Percentiles rank a stretch among this genome's conserved stretches.
Evolutionary conservation across 352 stramenopile species (phyloP).

Genomic region (Phytopythium kandeliae): DNA sequence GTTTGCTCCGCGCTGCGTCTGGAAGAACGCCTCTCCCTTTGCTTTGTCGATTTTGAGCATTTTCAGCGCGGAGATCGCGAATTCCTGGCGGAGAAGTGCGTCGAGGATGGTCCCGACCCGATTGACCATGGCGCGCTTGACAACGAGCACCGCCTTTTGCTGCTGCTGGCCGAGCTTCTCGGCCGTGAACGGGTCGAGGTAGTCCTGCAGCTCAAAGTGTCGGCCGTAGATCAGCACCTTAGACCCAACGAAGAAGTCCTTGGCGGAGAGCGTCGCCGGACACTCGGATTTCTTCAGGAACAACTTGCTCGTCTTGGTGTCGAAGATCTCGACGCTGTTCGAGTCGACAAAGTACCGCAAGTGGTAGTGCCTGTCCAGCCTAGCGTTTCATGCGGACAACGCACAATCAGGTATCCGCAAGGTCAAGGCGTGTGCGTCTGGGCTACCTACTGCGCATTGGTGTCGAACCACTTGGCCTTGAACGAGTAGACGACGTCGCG

Average conservation of each 20-base stretch:
- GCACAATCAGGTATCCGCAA: not conserved
- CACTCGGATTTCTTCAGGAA: slow-evolving; percentile 91
- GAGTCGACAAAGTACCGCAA: slow-evolving; percentile 77
- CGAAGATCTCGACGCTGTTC: slow-evolving; percentile 86
- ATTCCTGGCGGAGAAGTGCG: slow-evolving; percentile 60
- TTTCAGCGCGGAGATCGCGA: slow-evolving; percentile 73
- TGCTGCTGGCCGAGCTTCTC: slow-evolving; percentile 58
- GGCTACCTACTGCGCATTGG: slow-evolving; percentile 50
- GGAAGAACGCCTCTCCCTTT: slow-evolving; percentile 52
- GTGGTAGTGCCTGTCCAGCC: slow-evolving; percentile 71
- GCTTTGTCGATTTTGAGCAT: slow-evolving; percentile 45
- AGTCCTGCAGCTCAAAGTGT: slow-evolving; percentile 82
- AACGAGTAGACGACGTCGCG: slow-evolving; percentile 79
- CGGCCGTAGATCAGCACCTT: slow-evolving; percentile 80
- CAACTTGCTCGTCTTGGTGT: slow-evolving; percentile 81
- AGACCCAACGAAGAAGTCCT: slow-evolving; percentile 81
- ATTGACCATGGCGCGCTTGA: slow-evolving; percentile 48
- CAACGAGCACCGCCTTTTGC: slow-evolving; percentile 64
- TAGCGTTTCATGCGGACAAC: slow-evolving; percentile 6
- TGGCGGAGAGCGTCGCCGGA: slow-evolving; percentile 42
- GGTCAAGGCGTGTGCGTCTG: not conserved
- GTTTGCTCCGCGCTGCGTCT: slow-evolving; percentile 26
- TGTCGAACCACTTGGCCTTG: slow-evolving; percentile 77
- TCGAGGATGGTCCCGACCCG: slow-evolving; percentile 48
- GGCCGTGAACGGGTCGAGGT: slow-evolving; percentile 74